Evolutionary conservation across 495 filamentous ascomycete species (phyloP), one percentile per base, ranked within the genome.

Genomic region (Extremus antarcticus): DNA sequence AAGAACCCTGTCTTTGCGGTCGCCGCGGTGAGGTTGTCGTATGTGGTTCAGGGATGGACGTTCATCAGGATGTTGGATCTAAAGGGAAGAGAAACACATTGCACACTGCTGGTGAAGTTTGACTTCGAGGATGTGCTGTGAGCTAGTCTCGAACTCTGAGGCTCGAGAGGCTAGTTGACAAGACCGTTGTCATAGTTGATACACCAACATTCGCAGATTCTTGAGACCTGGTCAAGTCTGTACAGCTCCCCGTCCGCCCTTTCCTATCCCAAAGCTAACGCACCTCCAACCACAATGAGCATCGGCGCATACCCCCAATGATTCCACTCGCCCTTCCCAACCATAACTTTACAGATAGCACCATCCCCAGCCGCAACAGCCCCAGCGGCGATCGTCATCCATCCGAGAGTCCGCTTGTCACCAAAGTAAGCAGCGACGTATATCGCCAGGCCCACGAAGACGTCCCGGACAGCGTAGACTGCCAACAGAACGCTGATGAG

Each of bases 41-140:
- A 78, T 54, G 71, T 73, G 0, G 61, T 68, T 13, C 57, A 66
- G 2, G 76, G 74, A 3, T 80, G 76, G 76, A 65, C 63, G 10
- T 78, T 80, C 53, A 67, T 80, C 16, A 61, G 76, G 16, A 71
- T 80, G 73, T 48, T 78, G 51, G 76, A 80, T 58, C 59, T 80
- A 9, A 73, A 71, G 57, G 76, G 77, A 0, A 63, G 66, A 7
- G 74, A 78, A 67, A 79, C 77, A 7, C 67, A 56, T 43, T 77
- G 75, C 54, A 69, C 70, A n/a, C 47, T 80, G 41, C 50, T 80
- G 46, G 72, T 78, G 0, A 74, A 67, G 53, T 76, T 78, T 62
- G 71, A 76, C 22, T 35, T 77, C 25, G 65, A 66, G 55, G 64
- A 74, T 25, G 50, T 21, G 29, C 4, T 35, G 29, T 35, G 29